Evolutionary conservation across 768 basidiomycete genomes (phyloP).

Genomic region (Mycena amicta): DNA sequence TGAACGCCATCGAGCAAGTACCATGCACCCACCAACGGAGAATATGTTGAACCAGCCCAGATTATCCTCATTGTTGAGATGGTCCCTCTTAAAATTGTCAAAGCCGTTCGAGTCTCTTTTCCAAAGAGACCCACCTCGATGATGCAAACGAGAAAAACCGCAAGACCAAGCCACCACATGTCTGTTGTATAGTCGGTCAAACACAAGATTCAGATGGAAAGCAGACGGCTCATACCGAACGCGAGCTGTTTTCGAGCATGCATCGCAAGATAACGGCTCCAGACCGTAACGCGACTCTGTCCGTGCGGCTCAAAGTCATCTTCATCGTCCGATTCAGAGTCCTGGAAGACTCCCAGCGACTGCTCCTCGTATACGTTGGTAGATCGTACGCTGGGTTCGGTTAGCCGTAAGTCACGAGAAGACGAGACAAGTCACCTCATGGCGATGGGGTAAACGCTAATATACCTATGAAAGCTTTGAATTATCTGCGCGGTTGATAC

Average conservation of each 20-base stretch:
- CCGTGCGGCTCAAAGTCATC: constrained; percentile 48
- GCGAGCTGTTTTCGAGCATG: constrained; percentile 89
- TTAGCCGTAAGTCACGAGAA: not conserved
- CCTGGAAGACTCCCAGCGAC: constrained; percentile 78
- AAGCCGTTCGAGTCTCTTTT: too few relatives aligned
- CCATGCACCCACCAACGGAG: constrained; percentile 55
- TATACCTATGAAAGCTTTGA: constrained; percentile 22
- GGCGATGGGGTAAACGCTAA: constrained; percentile 79
- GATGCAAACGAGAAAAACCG: constrained; percentile 88
- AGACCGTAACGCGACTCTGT: constrained; percentile 56
- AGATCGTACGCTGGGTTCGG: constrained; percentile 71
- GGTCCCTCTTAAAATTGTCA: constrained; percentile 55
- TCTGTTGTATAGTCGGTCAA: constrained; percentile 45
- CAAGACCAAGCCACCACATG: constrained; percentile 94
- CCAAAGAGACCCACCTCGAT: constrained; percentile 86
- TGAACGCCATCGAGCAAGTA: not conserved
- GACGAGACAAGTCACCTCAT: constrained; percentile 57
- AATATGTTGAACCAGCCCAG: constrained; percentile 85
- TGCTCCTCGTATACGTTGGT: constrained; percentile 93
- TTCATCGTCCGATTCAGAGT: constrained; percentile 51
- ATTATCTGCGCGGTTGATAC: too few relatives aligned
- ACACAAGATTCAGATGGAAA: not conserved
- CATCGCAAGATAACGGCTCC: constrained; percentile 78
- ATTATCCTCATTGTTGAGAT: constrained; percentile 55
- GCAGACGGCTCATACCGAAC: constrained; percentile 72